Conservation (phyloP, 306 rosid genomes). For the Prunus mira region DNA sequence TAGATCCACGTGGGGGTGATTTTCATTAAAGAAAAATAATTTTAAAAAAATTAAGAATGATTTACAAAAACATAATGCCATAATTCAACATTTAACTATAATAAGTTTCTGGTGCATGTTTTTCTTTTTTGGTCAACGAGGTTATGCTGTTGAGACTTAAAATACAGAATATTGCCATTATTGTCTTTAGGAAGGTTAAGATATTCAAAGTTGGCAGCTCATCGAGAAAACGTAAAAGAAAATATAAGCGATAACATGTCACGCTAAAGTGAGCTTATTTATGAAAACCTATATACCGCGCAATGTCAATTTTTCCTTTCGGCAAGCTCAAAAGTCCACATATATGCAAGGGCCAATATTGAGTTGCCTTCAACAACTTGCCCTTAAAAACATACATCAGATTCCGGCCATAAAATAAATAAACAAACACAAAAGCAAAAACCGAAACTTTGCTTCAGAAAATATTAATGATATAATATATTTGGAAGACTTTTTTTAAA, state of each 20-base stretch:
- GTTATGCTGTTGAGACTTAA: background rate
- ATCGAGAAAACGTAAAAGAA: background rate
- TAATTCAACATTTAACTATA: no score
- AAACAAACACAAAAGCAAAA: slow-evolving; percentile 1
- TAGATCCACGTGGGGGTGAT: background rate
- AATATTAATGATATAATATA: background rate
- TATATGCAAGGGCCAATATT: background rate
- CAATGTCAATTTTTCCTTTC: no score
- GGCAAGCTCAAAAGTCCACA: no score
- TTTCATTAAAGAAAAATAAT: background rate
- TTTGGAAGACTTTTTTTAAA: background rate
- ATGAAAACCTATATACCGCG: no score
- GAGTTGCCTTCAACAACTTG: background rate
- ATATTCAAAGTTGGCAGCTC: background rate
- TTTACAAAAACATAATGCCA: background rate
- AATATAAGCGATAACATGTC: background rate
- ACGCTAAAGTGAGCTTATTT: no score
- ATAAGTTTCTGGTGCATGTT: background rate
- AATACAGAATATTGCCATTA: background rate
- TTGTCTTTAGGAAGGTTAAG: background rate
- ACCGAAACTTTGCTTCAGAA: background rate
- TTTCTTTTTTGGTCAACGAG: background rate
- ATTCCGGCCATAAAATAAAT: background rate
- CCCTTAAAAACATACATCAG: background rate
- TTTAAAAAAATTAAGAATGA: background rate